Conservation (phyloP, 257 asterid genomes). For the Solanum ahanhuiri region DNA sequence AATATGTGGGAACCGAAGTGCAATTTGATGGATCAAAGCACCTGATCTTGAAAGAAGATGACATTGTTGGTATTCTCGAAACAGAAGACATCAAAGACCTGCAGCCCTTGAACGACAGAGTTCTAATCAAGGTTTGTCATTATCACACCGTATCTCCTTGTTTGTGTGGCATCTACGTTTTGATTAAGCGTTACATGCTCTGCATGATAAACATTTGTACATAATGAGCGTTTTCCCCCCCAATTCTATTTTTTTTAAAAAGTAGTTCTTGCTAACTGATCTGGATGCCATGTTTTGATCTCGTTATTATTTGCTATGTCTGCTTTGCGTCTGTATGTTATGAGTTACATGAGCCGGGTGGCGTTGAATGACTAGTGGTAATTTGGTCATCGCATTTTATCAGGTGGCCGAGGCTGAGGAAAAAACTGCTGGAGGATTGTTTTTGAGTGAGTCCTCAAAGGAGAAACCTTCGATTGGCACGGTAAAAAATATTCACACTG, state of each 20-base stretch:
- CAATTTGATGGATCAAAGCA: slow-evolving; percentile 71
- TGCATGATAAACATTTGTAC: neutral
- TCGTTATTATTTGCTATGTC: no score
- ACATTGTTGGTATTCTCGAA: slow-evolving; percentile 72
- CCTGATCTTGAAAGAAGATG: slow-evolving; percentile 84
- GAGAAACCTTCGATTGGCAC: slow-evolving; percentile 95
- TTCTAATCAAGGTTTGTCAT: slow-evolving; percentile 61
- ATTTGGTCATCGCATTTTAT: neutral
- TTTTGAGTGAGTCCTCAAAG: slow-evolving; percentile 62
- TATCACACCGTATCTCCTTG: neutral
- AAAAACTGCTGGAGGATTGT: slow-evolving; percentile 85
- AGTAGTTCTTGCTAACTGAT: neutral
- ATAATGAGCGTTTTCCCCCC: neutral
- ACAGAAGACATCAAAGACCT: slow-evolving; percentile 75
- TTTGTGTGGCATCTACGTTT: neutral
- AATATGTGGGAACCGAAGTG: slow-evolving; percentile 91
- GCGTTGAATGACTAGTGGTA: neutral
- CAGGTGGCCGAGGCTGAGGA: slow-evolving; percentile 83
- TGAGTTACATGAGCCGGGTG: no score
- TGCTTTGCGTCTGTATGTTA: no score
- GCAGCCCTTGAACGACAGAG: slow-evolving; percentile 86
- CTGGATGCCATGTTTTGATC: no score
- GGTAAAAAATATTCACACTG: slow-evolving; percentile 17
- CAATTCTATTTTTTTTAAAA: neutral
- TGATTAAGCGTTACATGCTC: neutral